Base-by-base conservation (phyloP, 208 protist species). In the Sergeia podlipaevii region DNA sequence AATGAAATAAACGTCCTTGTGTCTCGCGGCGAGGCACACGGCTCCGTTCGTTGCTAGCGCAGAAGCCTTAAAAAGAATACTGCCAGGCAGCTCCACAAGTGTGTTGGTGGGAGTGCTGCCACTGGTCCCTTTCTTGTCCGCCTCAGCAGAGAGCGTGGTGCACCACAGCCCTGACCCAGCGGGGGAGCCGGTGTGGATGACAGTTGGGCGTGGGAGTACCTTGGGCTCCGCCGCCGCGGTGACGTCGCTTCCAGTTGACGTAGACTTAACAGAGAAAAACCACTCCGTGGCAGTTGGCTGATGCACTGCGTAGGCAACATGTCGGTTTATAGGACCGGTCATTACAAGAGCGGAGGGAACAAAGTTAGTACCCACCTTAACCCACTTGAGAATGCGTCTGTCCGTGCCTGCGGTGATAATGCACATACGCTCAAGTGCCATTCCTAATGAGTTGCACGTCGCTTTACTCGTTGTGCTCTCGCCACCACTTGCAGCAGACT, bases 1-100 rank as follows among this genome's bases (percentile, higher is more conserved):
- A 44, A 72, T 44, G 4, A 24, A 26, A 45, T 62, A 73, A 33
- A 91, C 52, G 17, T 72, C 37, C 47, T 57, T 24, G 34, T 64
- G 45, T 45, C 75, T 23, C 8, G 66, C 65, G 21, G 74, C 50
- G 6, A 74, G 52, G 5, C 58, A 49, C 0, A 71, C 13, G 1
- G 39, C 49, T 15, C 54, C 59, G 52, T 66, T 33, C 4, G 60
- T 26, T 5, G 51, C 24, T 5, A 57, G 7, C 3, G 37, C 51
- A 4, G 51, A 47, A 11, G 37, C 34, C n/a, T 18, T 17, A 15
- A 18, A 45, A 6, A 45, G 39, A 20, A 15, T 21, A 5, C 17
- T 15, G 39, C 24, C 24, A 17, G 39, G 39, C n/a, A 45, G 39
- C 33, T 38, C 11, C 11, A 38, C 33, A 38, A 15, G 33, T 15